Evolutionary conservation across 345 rosid species (phyloP).

Genomic region (Cardamine resedifolia): DNA sequence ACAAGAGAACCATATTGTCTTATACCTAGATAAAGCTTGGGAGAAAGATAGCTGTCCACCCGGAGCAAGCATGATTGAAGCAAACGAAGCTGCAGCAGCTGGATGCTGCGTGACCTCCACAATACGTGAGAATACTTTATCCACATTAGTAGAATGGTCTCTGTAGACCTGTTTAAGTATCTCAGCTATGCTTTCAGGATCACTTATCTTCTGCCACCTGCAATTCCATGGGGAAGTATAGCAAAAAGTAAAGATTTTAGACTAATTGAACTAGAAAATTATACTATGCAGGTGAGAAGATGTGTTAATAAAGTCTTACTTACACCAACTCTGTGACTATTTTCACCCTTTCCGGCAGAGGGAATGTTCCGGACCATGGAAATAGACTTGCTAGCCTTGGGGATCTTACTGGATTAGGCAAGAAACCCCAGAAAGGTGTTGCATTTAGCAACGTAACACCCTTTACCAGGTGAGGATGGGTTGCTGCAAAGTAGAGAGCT

Average conservation of each 20-base stretch:
- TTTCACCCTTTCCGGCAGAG: slow-evolving; percentile 77
- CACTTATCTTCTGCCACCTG: slow-evolving; percentile 94
- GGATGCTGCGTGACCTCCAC: slow-evolving; percentile 82
- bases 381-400: slow-evolving; percentile 70
- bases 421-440: slow-evolving; percentile 98
- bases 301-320: slow-evolving; percentile 26
- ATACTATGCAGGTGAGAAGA: background rate
- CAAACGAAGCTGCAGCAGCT: slow-evolving; percentile 92
- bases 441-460: slow-evolving; percentile 93
- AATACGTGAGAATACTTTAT: slow-evolving; percentile 74
- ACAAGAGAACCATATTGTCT: background rate
- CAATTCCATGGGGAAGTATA: slow-evolving; percentile 14
- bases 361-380: slow-evolving; percentile 93
- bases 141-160: slow-evolving; percentile 83
- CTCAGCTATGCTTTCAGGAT: slow-evolving; percentile 78
- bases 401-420: slow-evolving; percentile 75
- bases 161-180: slow-evolving; percentile 84
- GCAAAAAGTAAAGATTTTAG: background rate
- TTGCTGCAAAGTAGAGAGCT: slow-evolving; percentile 83
- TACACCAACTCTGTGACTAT: slow-evolving; percentile 71
- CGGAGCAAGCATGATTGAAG: slow-evolving; percentile 94
- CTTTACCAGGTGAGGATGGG: slow-evolving; percentile 76
- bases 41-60: slow-evolving; percentile 68
- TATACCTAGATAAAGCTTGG: slow-evolving; percentile 57
- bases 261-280: background rate